Conservation (phyloP, 2,329 filamentous ascomycete species). For the Chrysosphaeria jannelii region DNA sequence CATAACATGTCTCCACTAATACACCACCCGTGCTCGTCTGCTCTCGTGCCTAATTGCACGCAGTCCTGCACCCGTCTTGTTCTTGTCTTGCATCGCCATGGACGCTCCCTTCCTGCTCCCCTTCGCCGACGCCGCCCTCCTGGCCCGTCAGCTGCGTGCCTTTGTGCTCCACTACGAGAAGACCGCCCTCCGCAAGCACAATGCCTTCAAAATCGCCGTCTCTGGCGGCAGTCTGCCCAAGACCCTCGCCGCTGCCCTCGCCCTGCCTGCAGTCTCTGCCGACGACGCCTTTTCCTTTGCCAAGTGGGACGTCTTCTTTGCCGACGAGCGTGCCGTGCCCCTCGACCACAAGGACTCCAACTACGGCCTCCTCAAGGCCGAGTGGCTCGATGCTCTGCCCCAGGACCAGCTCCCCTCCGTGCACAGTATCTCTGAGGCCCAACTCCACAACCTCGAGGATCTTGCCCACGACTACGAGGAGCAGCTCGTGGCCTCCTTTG, state of each 20-base stretch:
- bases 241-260: constrained; percentile 57
- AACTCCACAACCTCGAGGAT: constrained; percentile 57
- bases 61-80: no score
- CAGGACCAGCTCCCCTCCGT: constrained; percentile 35
- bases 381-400: constrained; percentile 73
- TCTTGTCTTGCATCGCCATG: no score
- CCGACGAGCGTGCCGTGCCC: constrained; percentile 83
- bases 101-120: no score
- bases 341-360: constrained; percentile 85
- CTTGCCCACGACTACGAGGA: constrained; percentile 86
- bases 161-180: constrained; percentile 66
- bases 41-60: no score
- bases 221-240: constrained; percentile 84
- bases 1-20: no score
- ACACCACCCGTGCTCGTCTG: no score
- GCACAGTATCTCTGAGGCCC: constrained; percentile 38
- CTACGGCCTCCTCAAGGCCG: constrained; percentile 61
- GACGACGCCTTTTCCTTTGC: constrained; percentile 42
- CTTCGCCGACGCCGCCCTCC: constrained; percentile 36
- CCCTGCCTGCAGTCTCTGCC: constrained; percentile 16
- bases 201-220: constrained; percentile 67
- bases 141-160: constrained; percentile 48
- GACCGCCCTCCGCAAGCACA: constrained; percentile 49
- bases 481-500: constrained; percentile 57
- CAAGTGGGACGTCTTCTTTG: constrained; percentile 96